A percentile compares a stretch with the other conserved stretches of the same genome.
Conservation (phyloP, 2,329 filamentous ascomycete genomes). For the Xylariaceae sp. region DNA sequence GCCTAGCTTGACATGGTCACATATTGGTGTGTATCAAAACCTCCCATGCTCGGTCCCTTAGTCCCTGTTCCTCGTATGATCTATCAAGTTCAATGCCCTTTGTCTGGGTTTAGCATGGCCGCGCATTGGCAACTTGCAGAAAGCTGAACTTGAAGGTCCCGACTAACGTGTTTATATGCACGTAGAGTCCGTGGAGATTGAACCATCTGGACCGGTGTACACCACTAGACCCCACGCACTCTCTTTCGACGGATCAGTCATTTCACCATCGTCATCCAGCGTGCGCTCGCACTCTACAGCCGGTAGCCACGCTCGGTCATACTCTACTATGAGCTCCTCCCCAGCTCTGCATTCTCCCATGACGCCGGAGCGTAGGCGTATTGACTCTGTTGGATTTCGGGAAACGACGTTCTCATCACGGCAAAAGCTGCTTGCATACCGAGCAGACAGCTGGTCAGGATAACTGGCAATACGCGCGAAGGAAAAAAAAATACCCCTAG, state of each 20-base stretch:
- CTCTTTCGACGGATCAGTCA: constrained; percentile 24
- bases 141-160: background rate
- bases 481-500: constrained; percentile 9
- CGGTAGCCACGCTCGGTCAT: constrained; percentile 26
- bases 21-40: constrained; percentile 26
- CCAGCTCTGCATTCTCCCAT: constrained; percentile 19
- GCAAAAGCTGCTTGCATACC: constrained; percentile 30
- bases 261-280: constrained; percentile 35
- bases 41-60: background rate
- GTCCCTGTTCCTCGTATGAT: background rate
- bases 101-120: background rate
- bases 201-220: constrained; percentile 33
- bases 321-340: constrained; percentile 34
- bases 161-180: background rate
- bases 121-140: background rate
- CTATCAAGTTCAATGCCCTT: background rate
- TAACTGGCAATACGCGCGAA: background rate
- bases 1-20: constrained; percentile 33
- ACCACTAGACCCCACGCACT: constrained; percentile 20
- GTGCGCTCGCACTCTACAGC: constrained; percentile 30
- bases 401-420: constrained; percentile 37
- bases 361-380: constrained; percentile 30
- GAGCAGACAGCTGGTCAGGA: constrained; percentile 27
- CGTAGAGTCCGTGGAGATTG: constrained; percentile 34
- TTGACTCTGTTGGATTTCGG: constrained; percentile 33